These are phyloP conservation scores for Paraglomus brasilianum DNA, from an alignment of 192 early-diverging fungal genomes.

Conservation along the genomic window DNA sequence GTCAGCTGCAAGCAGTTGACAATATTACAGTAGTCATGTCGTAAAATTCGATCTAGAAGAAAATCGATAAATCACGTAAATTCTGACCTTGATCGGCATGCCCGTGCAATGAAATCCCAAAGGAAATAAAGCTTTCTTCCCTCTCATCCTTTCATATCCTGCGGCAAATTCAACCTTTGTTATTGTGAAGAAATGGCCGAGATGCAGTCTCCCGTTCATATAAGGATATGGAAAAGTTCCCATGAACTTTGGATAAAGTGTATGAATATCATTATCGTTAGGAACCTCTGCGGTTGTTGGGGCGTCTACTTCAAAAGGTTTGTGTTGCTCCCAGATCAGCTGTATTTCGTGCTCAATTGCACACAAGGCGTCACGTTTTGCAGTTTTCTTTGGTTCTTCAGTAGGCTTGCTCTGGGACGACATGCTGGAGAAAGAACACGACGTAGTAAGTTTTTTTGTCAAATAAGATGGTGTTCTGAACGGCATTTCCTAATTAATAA, in stretches of 20 bases:
- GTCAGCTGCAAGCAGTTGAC: background rate
- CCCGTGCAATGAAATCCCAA: slow-evolving; percentile 98
- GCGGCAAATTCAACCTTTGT: slow-evolving; percentile 96
- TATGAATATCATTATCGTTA: slow-evolving; percentile 50
- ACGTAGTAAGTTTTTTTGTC: too few relatives aligned
- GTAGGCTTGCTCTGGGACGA: too few relatives aligned
- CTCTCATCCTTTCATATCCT: slow-evolving; percentile 91
- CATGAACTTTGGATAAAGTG: slow-evolving; percentile 84
- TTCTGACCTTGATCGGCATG: slow-evolving; percentile 94
- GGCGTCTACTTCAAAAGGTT: slow-evolving; percentile 84
- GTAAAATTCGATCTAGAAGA: background rate
- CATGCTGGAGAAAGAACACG: too few relatives aligned
- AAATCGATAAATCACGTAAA: background rate
- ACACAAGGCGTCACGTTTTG: slow-evolving; percentile 77
- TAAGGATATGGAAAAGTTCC: slow-evolving; percentile 97
- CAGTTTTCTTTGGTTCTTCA: too few relatives aligned
- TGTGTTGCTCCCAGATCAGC: slow-evolving; percentile 71
- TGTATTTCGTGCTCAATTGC: slow-evolving; percentile 76
- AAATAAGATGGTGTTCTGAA: too few relatives aligned
- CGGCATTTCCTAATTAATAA: too few relatives aligned
- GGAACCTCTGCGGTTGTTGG: slow-evolving; percentile 67
- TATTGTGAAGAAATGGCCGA: slow-evolving; percentile 96
- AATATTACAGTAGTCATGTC: background rate
- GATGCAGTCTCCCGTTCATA: slow-evolving; percentile 90
- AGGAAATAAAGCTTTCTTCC: slow-evolving; percentile 89